phyloP scores from a whole-genome alignment of 352 stramenopile species.

The Phytophthora niederhauseri region DNA sequence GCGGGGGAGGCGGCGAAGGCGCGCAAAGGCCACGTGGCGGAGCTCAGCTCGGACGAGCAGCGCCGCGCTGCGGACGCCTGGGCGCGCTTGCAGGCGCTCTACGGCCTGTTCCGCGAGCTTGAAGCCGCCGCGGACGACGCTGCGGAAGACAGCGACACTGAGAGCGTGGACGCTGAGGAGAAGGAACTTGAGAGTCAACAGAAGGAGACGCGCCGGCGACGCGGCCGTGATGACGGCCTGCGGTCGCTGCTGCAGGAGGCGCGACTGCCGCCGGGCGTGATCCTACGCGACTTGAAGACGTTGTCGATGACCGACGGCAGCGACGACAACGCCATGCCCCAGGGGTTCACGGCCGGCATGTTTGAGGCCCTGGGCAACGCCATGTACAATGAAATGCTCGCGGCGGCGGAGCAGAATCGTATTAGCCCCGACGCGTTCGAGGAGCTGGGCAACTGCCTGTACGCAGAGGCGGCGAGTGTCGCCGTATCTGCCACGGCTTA shows the following conservation, averaged over 20 bases:
- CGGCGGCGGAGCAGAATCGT: slow-evolving; percentile 44
- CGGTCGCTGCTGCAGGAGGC: slow-evolving; percentile 52
- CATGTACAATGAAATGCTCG: slow-evolving; percentile 72
- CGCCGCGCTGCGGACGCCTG: slow-evolving; percentile 59
- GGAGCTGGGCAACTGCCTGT: slow-evolving; percentile 58
- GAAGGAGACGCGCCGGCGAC: slow-evolving; percentile 13
- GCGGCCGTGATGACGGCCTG: slow-evolving; percentile 49
- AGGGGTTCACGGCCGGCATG: slow-evolving; percentile 77
- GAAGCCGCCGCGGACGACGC: slow-evolving; percentile 29
- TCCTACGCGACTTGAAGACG: slow-evolving; percentile 59
- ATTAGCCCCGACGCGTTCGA: slow-evolving; percentile 60
- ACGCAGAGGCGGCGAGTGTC: slow-evolving; percentile 49
- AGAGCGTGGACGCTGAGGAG: slow-evolving; percentile 16
- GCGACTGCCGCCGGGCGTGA: slow-evolving; percentile 42
- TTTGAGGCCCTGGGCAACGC: slow-evolving; percentile 71
- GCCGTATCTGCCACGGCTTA: slow-evolving; percentile 52
- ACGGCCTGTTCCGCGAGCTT: slow-evolving; percentile 60
- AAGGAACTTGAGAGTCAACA: neutral
- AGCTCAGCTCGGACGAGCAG: slow-evolving; percentile 50
- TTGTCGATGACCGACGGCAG: slow-evolving; percentile 36
- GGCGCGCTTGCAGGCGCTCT: slow-evolving; percentile 60
- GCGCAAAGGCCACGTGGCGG: slow-evolving; percentile 31
- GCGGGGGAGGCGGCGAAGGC: slow-evolving; percentile 6
- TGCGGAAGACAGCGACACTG: slow-evolving; percentile 29
- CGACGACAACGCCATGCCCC: slow-evolving; percentile 46